These are phyloP conservation scores for Brasilioporus rufonigricans DNA, from an alignment of 768 basidiomycete species.

Conservation along the genomic window DNA sequence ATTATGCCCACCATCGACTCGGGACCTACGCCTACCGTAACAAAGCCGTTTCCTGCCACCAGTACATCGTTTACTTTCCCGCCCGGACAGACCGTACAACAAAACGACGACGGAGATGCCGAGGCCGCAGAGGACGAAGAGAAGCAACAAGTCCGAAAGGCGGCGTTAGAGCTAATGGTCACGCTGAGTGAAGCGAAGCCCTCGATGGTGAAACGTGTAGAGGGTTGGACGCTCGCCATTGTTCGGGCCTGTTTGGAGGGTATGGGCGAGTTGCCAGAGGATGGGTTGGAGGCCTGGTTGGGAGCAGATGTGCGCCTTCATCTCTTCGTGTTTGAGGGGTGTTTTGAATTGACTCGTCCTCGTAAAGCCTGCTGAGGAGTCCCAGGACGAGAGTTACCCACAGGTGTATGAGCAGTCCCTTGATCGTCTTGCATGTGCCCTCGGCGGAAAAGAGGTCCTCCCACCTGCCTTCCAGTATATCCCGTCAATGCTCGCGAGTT, in stretches of 20 bases:
- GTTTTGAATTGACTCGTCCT: neutral
- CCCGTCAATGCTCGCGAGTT: conserved; percentile 75
- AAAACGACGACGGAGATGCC: conserved; percentile 30
- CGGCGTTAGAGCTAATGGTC: conserved; percentile 82
- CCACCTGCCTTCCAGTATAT: conserved; percentile 82
- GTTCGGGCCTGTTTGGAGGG: conserved; percentile 79
- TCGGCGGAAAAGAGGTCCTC: conserved; percentile 73
- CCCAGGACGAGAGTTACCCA: conserved; percentile 61
- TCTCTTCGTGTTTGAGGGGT: conserved; percentile 13
- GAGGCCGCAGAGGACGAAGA: conserved; percentile 58
- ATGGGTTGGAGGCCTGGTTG: conserved; percentile 58
- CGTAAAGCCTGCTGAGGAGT: conserved; percentile 59
- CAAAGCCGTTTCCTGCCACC: conserved; percentile 40
- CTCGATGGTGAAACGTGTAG: conserved; percentile 61
- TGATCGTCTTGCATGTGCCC: conserved; percentile 76
- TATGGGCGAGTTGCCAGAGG: conserved; percentile 75
- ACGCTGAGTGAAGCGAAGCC: conserved; percentile 74
- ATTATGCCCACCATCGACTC: conserved; percentile 63
- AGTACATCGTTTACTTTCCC: conserved; percentile 41
- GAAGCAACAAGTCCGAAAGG: conserved; percentile 63
- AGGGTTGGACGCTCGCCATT: conserved; percentile 68
- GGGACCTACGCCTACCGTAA: conserved; percentile 51
- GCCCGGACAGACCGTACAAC: conserved; percentile 31
- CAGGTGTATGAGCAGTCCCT: conserved; percentile 80
- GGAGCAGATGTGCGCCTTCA: conserved; percentile 64